Conservation (phyloP, 2,329 filamentous ascomycete genomes). For the Pseudogymnoascus sp. region DNA sequence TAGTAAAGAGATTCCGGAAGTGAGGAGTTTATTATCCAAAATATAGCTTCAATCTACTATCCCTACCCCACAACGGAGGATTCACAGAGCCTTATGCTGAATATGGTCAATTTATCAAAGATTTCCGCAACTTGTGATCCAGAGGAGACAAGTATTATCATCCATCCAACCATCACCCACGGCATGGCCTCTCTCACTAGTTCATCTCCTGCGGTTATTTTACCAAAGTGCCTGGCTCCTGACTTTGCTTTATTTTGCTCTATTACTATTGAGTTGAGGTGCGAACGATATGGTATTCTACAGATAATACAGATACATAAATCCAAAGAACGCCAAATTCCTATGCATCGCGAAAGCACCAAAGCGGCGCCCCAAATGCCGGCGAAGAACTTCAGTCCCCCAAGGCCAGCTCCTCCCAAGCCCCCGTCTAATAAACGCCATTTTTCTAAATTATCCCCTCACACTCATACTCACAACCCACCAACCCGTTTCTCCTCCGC, state of each 20-base stretch:
- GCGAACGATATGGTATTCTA: slow-evolving; percentile 8
- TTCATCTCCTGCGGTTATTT: not conserved
- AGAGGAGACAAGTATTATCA: not conserved
- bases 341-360: not conserved
- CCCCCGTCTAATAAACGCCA: not conserved
- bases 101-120: not conserved
- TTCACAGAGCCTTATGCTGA: not conserved
- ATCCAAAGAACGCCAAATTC: not conserved
- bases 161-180: not conserved
- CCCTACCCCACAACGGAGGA: not conserved
- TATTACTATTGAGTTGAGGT: not conserved
- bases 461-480: not conserved
- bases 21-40: not conserved
- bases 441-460: not conserved
- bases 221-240: not conserved
- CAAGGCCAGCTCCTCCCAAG: not conserved
- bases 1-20: not conserved
- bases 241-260: not conserved
- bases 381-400: no score
- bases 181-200: not conserved
- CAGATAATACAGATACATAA: not conserved
- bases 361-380: not conserved
- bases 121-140: not conserved
- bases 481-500: slow-evolving; percentile 19
- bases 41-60: not conserved